Evolutionary conservation across 1,284 basidiomycete genomes (phyloP), one percentile per base, ranked within the genome.

Genomic region (Cutaneotrichosporon sp.): DNA sequence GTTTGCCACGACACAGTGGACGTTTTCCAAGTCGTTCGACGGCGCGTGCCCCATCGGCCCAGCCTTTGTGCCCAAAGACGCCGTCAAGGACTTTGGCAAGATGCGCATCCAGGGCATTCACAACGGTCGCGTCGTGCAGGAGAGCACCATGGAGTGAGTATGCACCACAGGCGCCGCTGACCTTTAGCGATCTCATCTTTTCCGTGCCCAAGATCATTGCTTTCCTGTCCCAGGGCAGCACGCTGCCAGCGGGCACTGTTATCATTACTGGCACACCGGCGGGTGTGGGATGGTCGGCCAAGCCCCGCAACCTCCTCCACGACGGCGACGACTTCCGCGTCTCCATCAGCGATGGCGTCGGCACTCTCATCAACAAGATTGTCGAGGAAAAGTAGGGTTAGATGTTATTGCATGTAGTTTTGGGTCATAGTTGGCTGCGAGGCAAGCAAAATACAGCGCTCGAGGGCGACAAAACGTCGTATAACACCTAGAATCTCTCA

Each of bases 151-250:
- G 9, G 66, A 69, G 73, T 74, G 53, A 58, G 74, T 67, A 5
- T 1, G 15, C 4, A 9, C 15, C 4, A 54, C 72, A 2, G 63
- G 67, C 67, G 68, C 47, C 51, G 72, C 64, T 15, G 22, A 47
- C 46, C 17, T 1, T n/a, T 45, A 76, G 72, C 58, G 75, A 77
- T 51, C 58, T 77, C 23, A 76, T 77, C 63, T 77, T 77, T 54
- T 62, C 65, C 8, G 63, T 76, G 17, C 74, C 74, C 18, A 68
- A 74, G 51, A 73, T 77, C 58, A 66, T 78, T 53, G 79, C 88
- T 0, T 87, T 84, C 78, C 80, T 92, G 34, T 90, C 88, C 0
- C 85, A 89, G 67, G 90, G 86, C 1, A 90, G 89, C 4, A 94
- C 90, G 0, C 82, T 96, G 21, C 81, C 84, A 56, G 82, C 87